Evolutionary conservation across 495 filamentous ascomycete genomes (phyloP), one percentile per base, ranked within the genome.

Genomic region (Aspergillus asperescens): DNA sequence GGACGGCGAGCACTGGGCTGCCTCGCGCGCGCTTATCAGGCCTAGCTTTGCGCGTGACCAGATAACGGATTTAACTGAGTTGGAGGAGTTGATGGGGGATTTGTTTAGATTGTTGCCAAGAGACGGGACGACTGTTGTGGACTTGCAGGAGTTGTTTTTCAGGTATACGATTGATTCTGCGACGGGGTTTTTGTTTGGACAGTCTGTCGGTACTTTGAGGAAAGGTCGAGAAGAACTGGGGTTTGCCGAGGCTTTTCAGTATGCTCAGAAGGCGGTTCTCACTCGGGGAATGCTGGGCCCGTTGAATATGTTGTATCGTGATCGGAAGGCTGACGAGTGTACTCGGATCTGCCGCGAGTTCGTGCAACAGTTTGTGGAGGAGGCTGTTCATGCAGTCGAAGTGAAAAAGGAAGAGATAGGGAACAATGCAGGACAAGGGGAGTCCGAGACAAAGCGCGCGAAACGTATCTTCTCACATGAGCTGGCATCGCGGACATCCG

Each of bases 1-100:
- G 7, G 84, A 89, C 60, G 86, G 85, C 0, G 55, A 63, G 2
- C 68, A 67, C 12, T 88, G 85, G 85, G 59, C 69, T 18, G 62
- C 73, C 29, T 76, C 76, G 10, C 65, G 77, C 5, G 68, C 69
- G 2, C 39, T 79, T 27, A 38, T 81, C 22, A 55, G 74, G 23
- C 76, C 78, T 1, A 64, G 65, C 37, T 78, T 78, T 52, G 41
- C 51, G 2, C 31, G 65, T 1, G 63, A 68, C 19, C 49, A 65
- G 52, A 50, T 70, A 6, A 61, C 56, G 13, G 63, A 70, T 37
- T 45, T 70, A 3, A 54, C 42, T 5, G 50, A 70, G 41, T 73
- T 78, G 31, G 76, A 81, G 48, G 61, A 66, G 1, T 77, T 83
- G 52, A 62, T 81, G 24, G 29, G 61, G 12, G 71, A 75, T 24